Evolutionary conservation across 2,329 filamentous ascomycete species (phyloP).

Genomic region (Plectosphaerella sp.): DNA sequence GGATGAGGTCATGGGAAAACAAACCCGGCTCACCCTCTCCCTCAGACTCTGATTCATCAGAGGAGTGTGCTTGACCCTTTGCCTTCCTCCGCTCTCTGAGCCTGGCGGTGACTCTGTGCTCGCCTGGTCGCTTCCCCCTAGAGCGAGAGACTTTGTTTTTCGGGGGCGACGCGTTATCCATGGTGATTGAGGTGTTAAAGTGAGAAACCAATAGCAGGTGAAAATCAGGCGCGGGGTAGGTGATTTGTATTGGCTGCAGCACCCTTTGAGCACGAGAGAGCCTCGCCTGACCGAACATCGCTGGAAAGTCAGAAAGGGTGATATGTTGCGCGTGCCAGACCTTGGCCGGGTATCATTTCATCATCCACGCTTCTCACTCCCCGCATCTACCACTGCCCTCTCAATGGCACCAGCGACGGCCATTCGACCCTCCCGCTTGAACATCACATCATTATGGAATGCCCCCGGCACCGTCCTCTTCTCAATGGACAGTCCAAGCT

Average conservation of each 20-base stretch:
- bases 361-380: not conserved
- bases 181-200: too few species aligned
- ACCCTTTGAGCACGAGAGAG: too few species aligned
- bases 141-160: constrained; percentile 8
- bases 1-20: not conserved
- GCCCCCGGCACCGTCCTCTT: constrained; percentile 40
- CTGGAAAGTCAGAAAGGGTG: too few species aligned
- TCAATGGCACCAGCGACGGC: constrained; percentile 40
- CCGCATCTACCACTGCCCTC: constrained; percentile 10
- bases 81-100: constrained; percentile 12
- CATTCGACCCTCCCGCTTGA: constrained; percentile 36
- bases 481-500: constrained; percentile 41
- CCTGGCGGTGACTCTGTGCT: constrained; percentile 8
- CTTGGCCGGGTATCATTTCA: not conserved
- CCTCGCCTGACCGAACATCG: too few species aligned
- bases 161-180: too few species aligned
- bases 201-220: too few species aligned
- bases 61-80: constrained; percentile 14
- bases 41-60: constrained; percentile 17
- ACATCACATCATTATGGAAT: constrained; percentile 54
- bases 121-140: constrained; percentile 11
- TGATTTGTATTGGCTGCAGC: too few species aligned
- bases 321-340: too few species aligned
- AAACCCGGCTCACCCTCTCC: constrained; percentile 16
- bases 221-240: too few species aligned